Base-by-base conservation (phyloP, 257 asterid genomes). In the Coffea canephora region DNA sequence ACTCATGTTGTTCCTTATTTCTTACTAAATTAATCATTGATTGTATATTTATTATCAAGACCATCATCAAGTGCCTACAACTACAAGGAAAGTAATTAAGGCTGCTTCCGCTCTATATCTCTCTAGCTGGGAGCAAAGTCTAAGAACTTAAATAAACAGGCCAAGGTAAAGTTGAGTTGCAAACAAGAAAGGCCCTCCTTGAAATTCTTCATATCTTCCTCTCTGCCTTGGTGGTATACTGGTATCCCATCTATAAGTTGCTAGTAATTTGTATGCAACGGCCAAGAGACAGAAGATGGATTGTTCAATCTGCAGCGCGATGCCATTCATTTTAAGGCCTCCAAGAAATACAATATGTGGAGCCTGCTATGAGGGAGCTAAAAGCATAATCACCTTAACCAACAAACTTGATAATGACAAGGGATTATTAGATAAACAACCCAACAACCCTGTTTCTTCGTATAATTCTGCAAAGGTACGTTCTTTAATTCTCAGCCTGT, bases 361-460 rank as follows among this genome's bases (percentile, higher is more conserved):
- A 46, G 91, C 98, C 50, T 95, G 98, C 82, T 93, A 93, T 21
- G 98, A 95, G 71, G 97, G 97, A 85, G 98, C 97, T 5, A 89
- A 93, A 82, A 88, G 78, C 77, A 89, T 93, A 18, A 89, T 93
- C 87, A 70, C 87, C 70, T 73, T 95, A 73, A 93, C 97, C 0
- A 93, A 83, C 84, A 93, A 88, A 36, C 79, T 73, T 21, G 97
- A 92, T 6, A 83, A 48, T 64, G 90, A 91, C 14, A 85, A 88
- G 79, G 83, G 81, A 74, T 39, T 64, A 57, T 10, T 77, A 55
- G 92, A 89, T 62, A 82, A 84, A 76, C 91, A 84, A 73, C 62
- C 86, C 43, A 74, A 62, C 25, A 83, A 64, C 75, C 73, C 79
- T 6, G 41, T 84, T 84, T 85, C 91, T 74, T 78, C 92, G 3